Base-by-base conservation (phyloP, 352 stramenopile genomes). In the Globisporangium camurandrum region DNA sequence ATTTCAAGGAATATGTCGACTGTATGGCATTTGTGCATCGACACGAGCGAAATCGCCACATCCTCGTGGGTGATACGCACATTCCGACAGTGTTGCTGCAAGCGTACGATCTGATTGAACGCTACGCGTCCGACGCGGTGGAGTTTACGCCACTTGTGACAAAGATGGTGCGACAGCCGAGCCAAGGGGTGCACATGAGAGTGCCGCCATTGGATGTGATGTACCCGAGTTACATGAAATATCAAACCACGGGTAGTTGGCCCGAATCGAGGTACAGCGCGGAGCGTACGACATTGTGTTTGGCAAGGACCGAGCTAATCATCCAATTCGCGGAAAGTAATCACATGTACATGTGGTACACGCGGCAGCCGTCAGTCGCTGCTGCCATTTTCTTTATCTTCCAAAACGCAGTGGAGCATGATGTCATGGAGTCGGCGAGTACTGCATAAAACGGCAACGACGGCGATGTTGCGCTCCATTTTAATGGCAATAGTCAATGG, bases 311-410 rank as follows among this genome's bases (percentile, higher is more conserved):
- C 14, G 56, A 64, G 17, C 26, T 36, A 2, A 44, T 43, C 10
- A 40, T 58, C 24, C 44, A 55, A 2, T 26, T 17, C 40, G 26
- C 52, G 1, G 57, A 61, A 19, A 63, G 49, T 27, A 72, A 70
- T 27, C 63, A 75, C 22, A 20, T 73, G 19, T 75, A 75, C 43
- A 64, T 69, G 7, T 63, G 72, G 20, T 26, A 57, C 39, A 65
- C 48, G 4, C 51, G 71, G n/a, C 67, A 76, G 46, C 41, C 58
- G 7, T 49, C 58, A 20, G 62, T 66, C 33, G 69, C 61, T 0
- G 54, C 63, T 10, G 67, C 60, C 0, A 46, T 64, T 1, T 73
- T 62, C 51, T 71, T 64, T 30, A 28, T 71, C 8, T 71, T 73
- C 51, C 64, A 76, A 19, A 59, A 73, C 22, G 67, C 45, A 0